phyloP scores from a whole-genome alignment of 2,329 filamentous ascomycete species.

The Pyrenophora graminea region DNA sequence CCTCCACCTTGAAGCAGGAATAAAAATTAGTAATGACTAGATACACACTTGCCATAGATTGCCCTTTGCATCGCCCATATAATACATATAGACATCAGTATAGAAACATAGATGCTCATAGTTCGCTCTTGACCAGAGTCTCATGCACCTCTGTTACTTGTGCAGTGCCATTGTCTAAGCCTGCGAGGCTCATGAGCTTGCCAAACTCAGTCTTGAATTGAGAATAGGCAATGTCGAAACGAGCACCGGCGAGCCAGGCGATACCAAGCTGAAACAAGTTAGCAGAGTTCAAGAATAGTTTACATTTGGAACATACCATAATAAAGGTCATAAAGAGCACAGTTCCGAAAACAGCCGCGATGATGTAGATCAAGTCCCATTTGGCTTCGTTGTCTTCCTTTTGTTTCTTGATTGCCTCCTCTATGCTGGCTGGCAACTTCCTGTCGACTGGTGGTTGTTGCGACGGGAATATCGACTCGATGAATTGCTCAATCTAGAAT shows the following conservation, averaged over 20 bases:
- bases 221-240: slow-evolving; percentile 72
- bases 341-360: slow-evolving; percentile 68
- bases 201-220: slow-evolving; percentile 59
- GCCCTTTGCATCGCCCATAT: slow-evolving; percentile 30
- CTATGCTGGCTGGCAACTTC: slow-evolving; percentile 47
- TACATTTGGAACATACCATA: slow-evolving; percentile 68
- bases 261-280: slow-evolving; percentile 64
- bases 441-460: slow-evolving; percentile 66
- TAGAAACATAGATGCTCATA: slow-evolving; percentile 35
- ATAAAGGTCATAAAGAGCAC: slow-evolving; percentile 70
- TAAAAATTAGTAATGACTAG: slow-evolving; percentile 33
- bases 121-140: slow-evolving; percentile 47
- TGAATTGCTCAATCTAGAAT: slow-evolving; percentile 87
- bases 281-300: slow-evolving; percentile 11
- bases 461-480: slow-evolving; percentile 87
- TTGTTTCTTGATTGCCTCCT: slow-evolving; percentile 62
- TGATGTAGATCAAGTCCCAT: slow-evolving; percentile 65
- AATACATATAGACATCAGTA: slow-evolving; percentile 36
- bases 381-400: slow-evolving; percentile 58
- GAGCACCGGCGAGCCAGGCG: slow-evolving; percentile 80
- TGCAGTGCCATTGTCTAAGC: slow-evolving; percentile 18
- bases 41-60: slow-evolving; percentile 17
- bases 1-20: slow-evolving; percentile 4
- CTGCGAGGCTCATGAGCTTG: slow-evolving; percentile 35
- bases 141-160: slow-evolving; percentile 27